Conservation (phyloP, 2,329 filamentous ascomycete genomes). For the Trichophyton simii region DNA sequence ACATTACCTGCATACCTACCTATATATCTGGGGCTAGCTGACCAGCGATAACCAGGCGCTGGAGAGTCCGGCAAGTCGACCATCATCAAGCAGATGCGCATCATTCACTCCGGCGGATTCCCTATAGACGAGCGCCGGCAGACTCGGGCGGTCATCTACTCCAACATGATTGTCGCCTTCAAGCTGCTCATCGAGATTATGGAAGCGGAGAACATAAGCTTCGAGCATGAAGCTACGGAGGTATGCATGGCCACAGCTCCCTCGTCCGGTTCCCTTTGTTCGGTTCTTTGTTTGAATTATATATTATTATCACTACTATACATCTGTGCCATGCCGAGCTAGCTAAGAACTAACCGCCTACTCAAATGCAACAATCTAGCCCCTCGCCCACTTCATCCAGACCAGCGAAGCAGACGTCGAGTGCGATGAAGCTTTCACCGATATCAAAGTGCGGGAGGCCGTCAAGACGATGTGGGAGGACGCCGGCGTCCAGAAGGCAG, state of each 20-base stretch:
- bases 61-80: conserved; percentile 95
- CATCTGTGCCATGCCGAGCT: too few species aligned
- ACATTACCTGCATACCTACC: too few species aligned
- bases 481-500: conserved; percentile 70
- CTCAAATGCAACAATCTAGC: conserved; percentile 37
- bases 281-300: not conserved
- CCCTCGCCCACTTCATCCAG: conserved; percentile 63
- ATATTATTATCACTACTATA: too few species aligned
- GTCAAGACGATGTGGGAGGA: conserved; percentile 80
- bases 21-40: too few species aligned
- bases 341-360: not conserved
- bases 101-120: conserved; percentile 91
- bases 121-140: conserved; percentile 79
- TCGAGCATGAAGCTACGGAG: conserved; percentile 66
- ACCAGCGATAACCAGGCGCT: conserved; percentile 49
- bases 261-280: not conserved
- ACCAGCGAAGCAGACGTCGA: conserved; percentile 66
- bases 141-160: conserved; percentile 91
- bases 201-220: conserved; percentile 68
- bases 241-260: conserved; percentile 31
- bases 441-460: conserved; percentile 49
- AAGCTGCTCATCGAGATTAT: conserved; percentile 84
- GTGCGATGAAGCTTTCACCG: conserved; percentile 66
- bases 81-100: conserved; percentile 96
- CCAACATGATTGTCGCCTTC: conserved; percentile 85